Conservation (phyloP, 108 stramenopile genomes). For the Stephanodiscus triporus region DNA sequence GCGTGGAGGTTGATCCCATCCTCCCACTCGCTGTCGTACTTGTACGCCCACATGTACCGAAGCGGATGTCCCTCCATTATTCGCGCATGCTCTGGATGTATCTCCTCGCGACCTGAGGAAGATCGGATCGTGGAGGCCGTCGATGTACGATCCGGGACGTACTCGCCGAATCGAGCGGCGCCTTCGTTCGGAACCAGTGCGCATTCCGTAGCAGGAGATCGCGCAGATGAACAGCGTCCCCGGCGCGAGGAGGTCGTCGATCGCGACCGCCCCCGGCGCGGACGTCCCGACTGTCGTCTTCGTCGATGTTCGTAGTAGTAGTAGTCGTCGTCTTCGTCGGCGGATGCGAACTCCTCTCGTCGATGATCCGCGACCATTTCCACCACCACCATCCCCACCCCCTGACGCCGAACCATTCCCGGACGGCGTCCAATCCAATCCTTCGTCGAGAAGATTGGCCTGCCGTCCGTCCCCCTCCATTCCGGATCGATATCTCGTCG, state of each 20-base stretch:
- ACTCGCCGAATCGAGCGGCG: slow-evolving; percentile 63
- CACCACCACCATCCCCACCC: no score
- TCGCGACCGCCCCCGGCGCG: slow-evolving; percentile 24
- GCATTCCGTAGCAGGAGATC: slow-evolving; percentile 35
- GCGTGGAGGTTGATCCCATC: slow-evolving; percentile 79
- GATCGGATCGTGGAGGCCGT: slow-evolving; percentile 67
- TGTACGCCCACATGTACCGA: slow-evolving; percentile 74
- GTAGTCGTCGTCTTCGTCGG: no score
- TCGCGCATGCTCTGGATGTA: slow-evolving; percentile 52
- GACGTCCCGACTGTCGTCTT: background rate
- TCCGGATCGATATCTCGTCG: no score
- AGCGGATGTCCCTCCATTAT: slow-evolving; percentile 63
- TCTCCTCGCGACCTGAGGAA: slow-evolving; percentile 62
- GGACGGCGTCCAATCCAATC: no score
- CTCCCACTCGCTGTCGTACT: slow-evolving; percentile 61
- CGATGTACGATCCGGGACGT: slow-evolving; percentile 76
- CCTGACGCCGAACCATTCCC: no score
- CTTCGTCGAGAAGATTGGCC: no score
- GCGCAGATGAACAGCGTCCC: slow-evolving; percentile 24
- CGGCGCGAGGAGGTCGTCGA: slow-evolving; percentile 33
- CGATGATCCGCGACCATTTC: no score
- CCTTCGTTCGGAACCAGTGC: slow-evolving; percentile 68
- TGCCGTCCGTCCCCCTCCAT: no score
- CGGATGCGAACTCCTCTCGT: background rate
- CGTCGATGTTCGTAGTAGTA: no score